Percentiles rank a stretch among this genome's conserved stretches.
These are phyloP conservation scores for Podospora pseudocomata DNA, from an alignment of 495 filamentous ascomycete species.

Conservation along the genomic window DNA sequence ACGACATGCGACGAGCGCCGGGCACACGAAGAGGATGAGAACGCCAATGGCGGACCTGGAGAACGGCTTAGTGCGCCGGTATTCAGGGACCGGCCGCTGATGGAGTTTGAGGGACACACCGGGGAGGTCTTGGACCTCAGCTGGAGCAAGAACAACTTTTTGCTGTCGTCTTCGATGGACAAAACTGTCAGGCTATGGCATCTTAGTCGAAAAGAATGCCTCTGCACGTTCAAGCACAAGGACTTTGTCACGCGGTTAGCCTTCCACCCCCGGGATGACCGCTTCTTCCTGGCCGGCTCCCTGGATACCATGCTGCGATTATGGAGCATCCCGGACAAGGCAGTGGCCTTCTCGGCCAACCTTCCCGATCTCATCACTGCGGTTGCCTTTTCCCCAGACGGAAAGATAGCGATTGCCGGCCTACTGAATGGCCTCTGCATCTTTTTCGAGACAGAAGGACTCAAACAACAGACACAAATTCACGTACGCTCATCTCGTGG, in stretches of 20 bases:
- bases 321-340: conserved; percentile 98
- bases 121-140: conserved; percentile 86
- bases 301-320: conserved; percentile 87
- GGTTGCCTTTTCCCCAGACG: conserved; percentile 90
- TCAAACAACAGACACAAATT: conserved; percentile 78
- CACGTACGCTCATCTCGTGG: conserved; percentile 87
- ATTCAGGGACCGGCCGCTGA: conserved; percentile 72
- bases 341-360: conserved; percentile 79
- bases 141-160: conserved; percentile 99
- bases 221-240: conserved; percentile 94
- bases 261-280: conserved; percentile 92
- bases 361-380: conserved; percentile 89
- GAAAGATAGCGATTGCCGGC: conserved; percentile 83
- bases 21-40: conserved; percentile 66
- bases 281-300: conserved; percentile 93
- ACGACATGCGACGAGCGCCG: conserved; percentile 74
- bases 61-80: conserved; percentile 82
- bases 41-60: conserved; percentile 45
- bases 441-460: conserved; percentile 92
- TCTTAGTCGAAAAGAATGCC: conserved; percentile 74
- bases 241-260: conserved; percentile 94
- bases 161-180: conserved; percentile 96
- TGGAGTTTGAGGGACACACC: conserved; percentile 80
- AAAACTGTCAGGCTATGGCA: conserved; percentile 98
- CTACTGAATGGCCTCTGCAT: conserved; percentile 80